Conservation (phyloP, 169 alveolate species). For the Amoebophrya sp. region DNA sequence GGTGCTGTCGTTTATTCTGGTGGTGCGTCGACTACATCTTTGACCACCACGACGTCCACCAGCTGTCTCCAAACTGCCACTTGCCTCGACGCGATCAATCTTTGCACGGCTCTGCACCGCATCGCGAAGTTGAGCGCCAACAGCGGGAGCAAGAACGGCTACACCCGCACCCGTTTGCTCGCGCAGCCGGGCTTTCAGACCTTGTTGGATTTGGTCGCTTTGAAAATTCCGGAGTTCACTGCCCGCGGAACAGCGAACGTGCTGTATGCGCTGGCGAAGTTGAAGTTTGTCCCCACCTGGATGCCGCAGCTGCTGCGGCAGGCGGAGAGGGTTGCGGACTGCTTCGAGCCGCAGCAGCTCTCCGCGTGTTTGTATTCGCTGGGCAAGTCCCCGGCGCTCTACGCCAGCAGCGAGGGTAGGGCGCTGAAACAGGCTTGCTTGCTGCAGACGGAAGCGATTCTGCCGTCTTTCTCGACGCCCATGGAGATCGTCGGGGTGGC, state of each 20-base stretch:
- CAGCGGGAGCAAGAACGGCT: neutral
- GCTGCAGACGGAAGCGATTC: neutral
- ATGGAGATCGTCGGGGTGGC: neutral
- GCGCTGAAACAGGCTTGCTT: neutral
- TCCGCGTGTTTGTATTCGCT: neutral
- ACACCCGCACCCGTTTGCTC: neutral
- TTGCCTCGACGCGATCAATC: neutral
- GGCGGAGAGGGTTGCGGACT: neutral
- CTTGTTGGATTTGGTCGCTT: neutral
- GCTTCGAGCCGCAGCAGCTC: conserved; percentile 7
- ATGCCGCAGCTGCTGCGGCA: neutral
- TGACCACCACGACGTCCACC: neutral
- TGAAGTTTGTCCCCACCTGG: neutral
- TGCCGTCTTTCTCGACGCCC: neutral
- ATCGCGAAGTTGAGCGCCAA: neutral
- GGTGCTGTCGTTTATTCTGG: neutral
- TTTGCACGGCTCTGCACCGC: neutral
- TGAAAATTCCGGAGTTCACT: neutral
- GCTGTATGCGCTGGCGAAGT: neutral
- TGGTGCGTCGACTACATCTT: neutral
- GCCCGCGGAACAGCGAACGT: neutral
- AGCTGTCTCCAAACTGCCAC: too few relatives aligned
- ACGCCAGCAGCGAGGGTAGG: neutral
- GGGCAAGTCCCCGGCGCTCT: neutral
- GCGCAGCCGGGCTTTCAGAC: neutral